Base-by-base conservation (phyloP, 192 early-diverging fungal genomes). In the Mortierella antarctica region DNA sequence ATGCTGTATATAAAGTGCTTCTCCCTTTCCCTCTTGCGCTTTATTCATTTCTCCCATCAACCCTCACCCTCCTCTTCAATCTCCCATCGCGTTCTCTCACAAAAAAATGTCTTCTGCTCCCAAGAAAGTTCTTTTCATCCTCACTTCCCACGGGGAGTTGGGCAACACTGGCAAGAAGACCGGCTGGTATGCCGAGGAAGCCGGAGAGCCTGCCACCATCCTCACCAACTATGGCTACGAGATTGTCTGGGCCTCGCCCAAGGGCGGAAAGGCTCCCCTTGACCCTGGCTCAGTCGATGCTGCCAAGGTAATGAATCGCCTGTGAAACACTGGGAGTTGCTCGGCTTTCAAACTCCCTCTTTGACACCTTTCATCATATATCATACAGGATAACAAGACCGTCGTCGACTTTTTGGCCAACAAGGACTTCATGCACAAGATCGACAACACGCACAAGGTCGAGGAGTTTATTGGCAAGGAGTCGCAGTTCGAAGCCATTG, bases 181-280 rank as follows among this genome's bases (percentile, higher is more conserved):
- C 3, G 82, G 82, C 6, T 83, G 62, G 66, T 83, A 78, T 20
- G 71, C 88, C 14, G 70, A 84, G 46, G 88, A 89, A 54, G 85
- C 87, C 50, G 88, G 86, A 44, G 87, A 90, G 56, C 88, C 88
- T 6, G 88, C 87, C 60, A 68, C 62, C 20, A 51, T 85, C 47
- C 69, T 89, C 15, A 61, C 65, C 39, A 54, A 73, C 23, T 44
- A 82, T 55, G 79, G 79, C 2, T 90, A 83, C 71, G 84, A 89
- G 20, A 76, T 89, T 46, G 83, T 82, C 62, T 88, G 65, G 65
- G 88, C 88, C 20, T 86, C 73, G 65, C 88, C 88, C 39, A 87
- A 87, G 41, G 88, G 88, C n/a, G 88, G 88, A 17, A 84, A 74
- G 70, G 67, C 84, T 4, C 88, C 86, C 21, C 44, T 89, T 14